A percentile compares a stretch with the other conserved stretches of the same genome.
These are phyloP conservation scores for Phytophthora pini DNA, from an alignment of 352 stramenopile species.

Conservation along the genomic window DNA sequence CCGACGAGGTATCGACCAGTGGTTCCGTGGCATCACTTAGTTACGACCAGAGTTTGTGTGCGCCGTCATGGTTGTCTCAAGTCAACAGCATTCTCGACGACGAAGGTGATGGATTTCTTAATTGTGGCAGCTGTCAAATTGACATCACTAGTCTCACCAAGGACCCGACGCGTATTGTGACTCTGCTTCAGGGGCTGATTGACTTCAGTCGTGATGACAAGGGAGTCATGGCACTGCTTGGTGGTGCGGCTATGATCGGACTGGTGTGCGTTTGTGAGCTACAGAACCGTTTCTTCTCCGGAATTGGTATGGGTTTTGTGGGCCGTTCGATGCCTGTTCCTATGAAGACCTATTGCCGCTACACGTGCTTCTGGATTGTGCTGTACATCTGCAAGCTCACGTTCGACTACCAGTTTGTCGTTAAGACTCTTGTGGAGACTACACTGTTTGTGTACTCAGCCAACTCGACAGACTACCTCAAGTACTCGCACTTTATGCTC, in stretches of 20 bases:
- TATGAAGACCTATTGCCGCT: slow-evolving; percentile 77
- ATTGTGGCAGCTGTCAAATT: slow-evolving; percentile 76
- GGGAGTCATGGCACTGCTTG: slow-evolving; percentile 40
- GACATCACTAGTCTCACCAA: slow-evolving; percentile 73
- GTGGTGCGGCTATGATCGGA: slow-evolving; percentile 65
- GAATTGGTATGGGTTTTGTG: slow-evolving; percentile 79
- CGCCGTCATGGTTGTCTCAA: slow-evolving; percentile 49
- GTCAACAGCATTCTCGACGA: slow-evolving; percentile 64
- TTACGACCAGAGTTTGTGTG: slow-evolving; percentile 72
- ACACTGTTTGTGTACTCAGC: slow-evolving; percentile 85
- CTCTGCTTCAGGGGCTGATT: slow-evolving; percentile 64
- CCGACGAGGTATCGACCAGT: slow-evolving; percentile 43
- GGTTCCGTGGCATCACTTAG: slow-evolving; percentile 29
- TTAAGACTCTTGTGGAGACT: slow-evolving; percentile 85
- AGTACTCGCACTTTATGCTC: slow-evolving; percentile 89
- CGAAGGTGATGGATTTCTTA: slow-evolving; percentile 57
- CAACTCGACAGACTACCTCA: slow-evolving; percentile 66
- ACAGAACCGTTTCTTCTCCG: slow-evolving; percentile 73
- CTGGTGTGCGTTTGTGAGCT: slow-evolving; percentile 73
- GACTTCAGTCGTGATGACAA: slow-evolving; percentile 43
- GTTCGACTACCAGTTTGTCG: slow-evolving; percentile 89
- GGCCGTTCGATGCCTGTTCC: slow-evolving; percentile 79
- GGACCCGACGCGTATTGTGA: slow-evolving; percentile 49
- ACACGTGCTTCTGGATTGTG: slow-evolving; percentile 86
- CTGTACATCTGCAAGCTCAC: slow-evolving; percentile 79